phyloP scores from a whole-genome alignment of 2,329 filamentous ascomycete genomes.

The Cercospora canescens region DNA sequence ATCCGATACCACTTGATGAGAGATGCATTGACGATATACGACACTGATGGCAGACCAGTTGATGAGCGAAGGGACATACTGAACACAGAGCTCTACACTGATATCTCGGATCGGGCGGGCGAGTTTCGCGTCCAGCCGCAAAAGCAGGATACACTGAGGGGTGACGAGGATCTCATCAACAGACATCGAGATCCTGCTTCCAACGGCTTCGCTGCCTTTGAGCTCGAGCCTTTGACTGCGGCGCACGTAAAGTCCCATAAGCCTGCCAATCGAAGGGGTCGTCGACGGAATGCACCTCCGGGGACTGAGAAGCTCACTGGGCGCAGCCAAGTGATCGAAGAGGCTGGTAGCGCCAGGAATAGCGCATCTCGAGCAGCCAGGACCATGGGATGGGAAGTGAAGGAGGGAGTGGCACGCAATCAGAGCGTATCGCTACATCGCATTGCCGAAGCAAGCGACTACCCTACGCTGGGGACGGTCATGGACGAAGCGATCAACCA shows the following conservation, averaged over 20 bases:
- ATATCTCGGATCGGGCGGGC: slow-evolving; percentile 88
- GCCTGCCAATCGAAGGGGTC: slow-evolving; percentile 32
- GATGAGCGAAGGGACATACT: slow-evolving; percentile 75
- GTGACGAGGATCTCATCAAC: slow-evolving; percentile 78
- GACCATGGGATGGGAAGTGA: slow-evolving; percentile 79
- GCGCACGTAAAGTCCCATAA: slow-evolving; percentile 33
- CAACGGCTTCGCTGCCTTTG: slow-evolving; percentile 32
- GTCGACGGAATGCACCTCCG: slow-evolving; percentile 50
- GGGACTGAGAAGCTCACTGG: slow-evolving; percentile 65
- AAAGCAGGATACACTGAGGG: slow-evolving; percentile 71
- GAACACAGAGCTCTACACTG: slow-evolving; percentile 91
- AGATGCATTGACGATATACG: slow-evolving; percentile 83
- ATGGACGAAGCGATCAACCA: slow-evolving; percentile 90
- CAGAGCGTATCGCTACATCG: slow-evolving; percentile 64
- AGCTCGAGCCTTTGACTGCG: slow-evolving; percentile 34
- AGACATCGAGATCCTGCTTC: slow-evolving; percentile 72
- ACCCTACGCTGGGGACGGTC: slow-evolving; percentile 82
- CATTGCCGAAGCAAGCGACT: slow-evolving; percentile 59
- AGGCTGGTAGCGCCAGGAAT: slow-evolving; percentile 67
- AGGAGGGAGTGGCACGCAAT: slow-evolving; percentile 59
- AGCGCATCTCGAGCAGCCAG: slow-evolving; percentile 77
- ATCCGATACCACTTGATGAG: slow-evolving; percentile 82
- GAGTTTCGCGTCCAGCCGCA: slow-evolving; percentile 80
- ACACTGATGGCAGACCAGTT: slow-evolving; percentile 75
- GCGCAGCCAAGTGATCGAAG: slow-evolving; percentile 69